Evolutionary conservation across 2,329 filamentous ascomycete species (phyloP), one percentile per base, ranked within the genome.

Genomic region (Fusarium nematophilum): DNA sequence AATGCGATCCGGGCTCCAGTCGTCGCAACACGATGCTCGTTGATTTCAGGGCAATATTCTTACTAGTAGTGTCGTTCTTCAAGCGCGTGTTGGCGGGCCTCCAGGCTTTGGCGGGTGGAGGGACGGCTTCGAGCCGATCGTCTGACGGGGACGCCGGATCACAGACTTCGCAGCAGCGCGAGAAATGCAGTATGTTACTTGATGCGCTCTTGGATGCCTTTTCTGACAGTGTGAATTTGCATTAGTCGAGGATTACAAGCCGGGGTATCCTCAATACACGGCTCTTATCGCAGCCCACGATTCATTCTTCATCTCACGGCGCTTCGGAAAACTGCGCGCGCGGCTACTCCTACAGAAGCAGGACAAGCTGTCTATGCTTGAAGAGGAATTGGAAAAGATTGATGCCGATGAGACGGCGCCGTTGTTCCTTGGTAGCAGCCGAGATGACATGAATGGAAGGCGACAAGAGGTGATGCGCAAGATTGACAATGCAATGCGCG

Each of bases 341-440:
- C 62, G 74, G 9, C 30, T 75, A 1, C 62, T 75, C 4, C 64
- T 75, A 3, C 33, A 67, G 8, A 73, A 73, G 46, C 72, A 75
- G 53, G 71, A 75, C 46, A 49, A 53, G 25, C 11, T 75, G 5
- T 59, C 57, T 6, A 15, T 65, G 11, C 68, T 76, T 2, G 73
- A 76, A 44, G 6, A 66, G 40, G 17, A 57, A 23, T 59, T 75
- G 1, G 57, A 72, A 4, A 14, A 62, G 27, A 58, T 72, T 7
- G 72, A 75, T 50, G 9, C 47, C 30, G 43, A 68, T 6, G 66
- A 75, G 44, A 10, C n/a, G 5, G 43, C 18, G 1, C 39, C 44
- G 5, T n/a, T 57, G 14, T 53, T 49, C 34, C 52, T 53, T 14
- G 48, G 23, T 18, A 37, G 31, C 14, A 60, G 53, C 14, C 56